Percentiles rank a stretch among this genome's conserved stretches.
Conservation (phyloP, 306 rosid species). For the Vicia villosa region DNA sequence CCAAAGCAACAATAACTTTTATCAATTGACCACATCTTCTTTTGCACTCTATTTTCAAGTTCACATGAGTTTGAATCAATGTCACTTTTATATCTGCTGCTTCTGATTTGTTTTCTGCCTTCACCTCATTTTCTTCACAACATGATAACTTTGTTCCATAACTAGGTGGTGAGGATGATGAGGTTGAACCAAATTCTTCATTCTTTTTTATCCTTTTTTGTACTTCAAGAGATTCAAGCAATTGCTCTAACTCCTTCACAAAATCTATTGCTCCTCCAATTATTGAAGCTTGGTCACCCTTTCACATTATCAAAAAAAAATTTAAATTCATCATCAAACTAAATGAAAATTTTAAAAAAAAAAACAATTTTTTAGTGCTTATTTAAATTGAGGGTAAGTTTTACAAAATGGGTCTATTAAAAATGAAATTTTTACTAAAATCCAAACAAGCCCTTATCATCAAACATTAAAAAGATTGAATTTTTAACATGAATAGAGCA, state of each 20-base stretch:
- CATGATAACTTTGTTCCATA: slow-evolving; percentile 42
- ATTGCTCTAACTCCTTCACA: slow-evolving; percentile 92
- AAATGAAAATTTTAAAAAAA: not conserved
- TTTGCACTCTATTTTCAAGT: slow-evolving; percentile 72
- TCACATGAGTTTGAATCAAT: slow-evolving; percentile 88
- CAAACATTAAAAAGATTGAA: slow-evolving; percentile 30
- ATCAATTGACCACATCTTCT: slow-evolving; percentile 68
- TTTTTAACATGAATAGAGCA: slow-evolving; percentile 37
- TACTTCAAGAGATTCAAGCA: slow-evolving; percentile 75
- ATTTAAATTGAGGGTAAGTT: too few species aligned
- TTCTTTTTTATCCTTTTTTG: slow-evolving; percentile 58
- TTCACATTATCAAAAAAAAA: not conserved
- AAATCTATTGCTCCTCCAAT: slow-evolving; percentile 97
- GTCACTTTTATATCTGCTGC: slow-evolving; percentile 69
- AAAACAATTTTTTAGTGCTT: not conserved
- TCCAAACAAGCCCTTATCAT: not conserved
- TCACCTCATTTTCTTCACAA: slow-evolving; percentile 50
- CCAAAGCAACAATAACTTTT: slow-evolving; percentile 75
- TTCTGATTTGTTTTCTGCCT: slow-evolving; percentile 73
- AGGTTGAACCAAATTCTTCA: slow-evolving; percentile 36
- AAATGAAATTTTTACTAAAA: not conserved
- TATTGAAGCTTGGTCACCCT: slow-evolving; percentile 99
- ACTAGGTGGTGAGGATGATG: slow-evolving; percentile 33
- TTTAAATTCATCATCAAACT: not conserved
- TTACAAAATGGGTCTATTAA: not conserved